phyloP scores from a whole-genome alignment of 2,329 filamentous ascomycete genomes.

The Fonsecaea erecta region DNA sequence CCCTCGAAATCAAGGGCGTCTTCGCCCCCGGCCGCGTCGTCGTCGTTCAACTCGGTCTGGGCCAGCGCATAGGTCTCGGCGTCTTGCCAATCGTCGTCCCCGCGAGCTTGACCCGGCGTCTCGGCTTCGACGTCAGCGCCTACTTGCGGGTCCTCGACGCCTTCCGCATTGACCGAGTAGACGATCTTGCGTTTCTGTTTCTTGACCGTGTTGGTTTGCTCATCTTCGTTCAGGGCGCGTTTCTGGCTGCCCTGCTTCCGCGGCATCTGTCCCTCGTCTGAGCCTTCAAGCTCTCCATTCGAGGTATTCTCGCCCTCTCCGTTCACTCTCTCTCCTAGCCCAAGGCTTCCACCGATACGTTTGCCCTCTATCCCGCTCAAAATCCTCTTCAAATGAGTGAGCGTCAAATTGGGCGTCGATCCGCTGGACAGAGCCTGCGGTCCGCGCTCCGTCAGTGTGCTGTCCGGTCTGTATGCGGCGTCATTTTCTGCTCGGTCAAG shows the following conservation, averaged over 20 bases:
- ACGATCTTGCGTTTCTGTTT: slow-evolving; percentile 14
- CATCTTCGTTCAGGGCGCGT: slow-evolving; percentile 2
- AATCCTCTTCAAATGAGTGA: slow-evolving; percentile 36
- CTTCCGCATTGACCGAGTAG: slow-evolving; percentile 3
- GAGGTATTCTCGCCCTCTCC: neutral
- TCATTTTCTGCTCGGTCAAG: slow-evolving; percentile 34
- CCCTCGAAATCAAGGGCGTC: slow-evolving; percentile 4
- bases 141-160: neutral
- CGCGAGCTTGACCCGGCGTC: slow-evolving; percentile 6
- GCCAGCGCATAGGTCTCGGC: slow-evolving; percentile 32
- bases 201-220: neutral
- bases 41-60: slow-evolving; percentile 15
- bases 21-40: neutral
- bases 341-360: slow-evolving; percentile 17
- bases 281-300: slow-evolving; percentile 1
- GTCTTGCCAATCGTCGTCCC: slow-evolving; percentile 34
- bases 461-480: slow-evolving; percentile 55
- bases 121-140: neutral
- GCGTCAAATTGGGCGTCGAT: slow-evolving; percentile 32
- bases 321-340: neutral
- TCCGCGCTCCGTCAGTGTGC: slow-evolving; percentile 50
- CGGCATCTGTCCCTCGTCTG: neutral
- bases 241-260: neutral
- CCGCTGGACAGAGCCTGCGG: slow-evolving; percentile 30
- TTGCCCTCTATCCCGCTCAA: slow-evolving; percentile 34